phyloP scores from a whole-genome alignment of 768 basidiomycete species.

The Lactarius psammicola region DNA sequence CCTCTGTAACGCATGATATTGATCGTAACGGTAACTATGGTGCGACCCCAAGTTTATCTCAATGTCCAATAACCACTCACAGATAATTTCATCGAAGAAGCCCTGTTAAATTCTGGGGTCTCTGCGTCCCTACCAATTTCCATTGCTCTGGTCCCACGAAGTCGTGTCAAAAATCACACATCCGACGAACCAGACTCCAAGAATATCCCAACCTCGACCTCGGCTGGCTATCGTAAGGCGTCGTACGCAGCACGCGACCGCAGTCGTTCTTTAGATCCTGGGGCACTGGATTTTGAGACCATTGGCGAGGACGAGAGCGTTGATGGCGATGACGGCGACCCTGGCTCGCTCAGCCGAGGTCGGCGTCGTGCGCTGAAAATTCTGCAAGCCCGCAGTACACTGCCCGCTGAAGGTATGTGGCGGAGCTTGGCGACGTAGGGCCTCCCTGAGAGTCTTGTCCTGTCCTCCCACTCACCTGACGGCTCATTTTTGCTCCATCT shows the following conservation, averaged over 20 bases:
- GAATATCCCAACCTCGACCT: slow-evolving; percentile 34
- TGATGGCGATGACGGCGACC: slow-evolving; percentile 33
- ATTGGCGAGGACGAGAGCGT: slow-evolving; percentile 48
- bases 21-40: slow-evolving; percentile 26
- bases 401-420: slow-evolving; percentile 79
- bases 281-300: slow-evolving; percentile 57
- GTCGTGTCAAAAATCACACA: background rate
- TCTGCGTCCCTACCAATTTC: slow-evolving; percentile 63
- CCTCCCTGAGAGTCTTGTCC: background rate
- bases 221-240: slow-evolving; percentile 45
- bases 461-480: slow-evolving; percentile 6
- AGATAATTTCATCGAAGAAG: slow-evolving; percentile 1
- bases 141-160: slow-evolving; percentile 43
- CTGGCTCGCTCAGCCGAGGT: slow-evolving; percentile 45
- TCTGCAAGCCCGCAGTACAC: slow-evolving; percentile 61
- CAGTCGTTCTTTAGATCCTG: slow-evolving; percentile 62
- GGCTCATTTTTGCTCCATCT: slow-evolving; percentile 34
- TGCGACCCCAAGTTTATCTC: background rate
- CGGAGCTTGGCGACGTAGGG: slow-evolving; percentile 59
- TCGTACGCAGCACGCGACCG: slow-evolving; percentile 70
- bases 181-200: background rate
- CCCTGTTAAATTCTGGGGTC: slow-evolving; percentile 30
- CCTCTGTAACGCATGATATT: slow-evolving; percentile 25
- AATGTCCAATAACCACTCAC: slow-evolving; percentile 1
- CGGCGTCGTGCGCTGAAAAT: slow-evolving; percentile 65